Conservation (phyloP, 306 rosid genomes). For the Cucurbita argyrosperma region DNA sequence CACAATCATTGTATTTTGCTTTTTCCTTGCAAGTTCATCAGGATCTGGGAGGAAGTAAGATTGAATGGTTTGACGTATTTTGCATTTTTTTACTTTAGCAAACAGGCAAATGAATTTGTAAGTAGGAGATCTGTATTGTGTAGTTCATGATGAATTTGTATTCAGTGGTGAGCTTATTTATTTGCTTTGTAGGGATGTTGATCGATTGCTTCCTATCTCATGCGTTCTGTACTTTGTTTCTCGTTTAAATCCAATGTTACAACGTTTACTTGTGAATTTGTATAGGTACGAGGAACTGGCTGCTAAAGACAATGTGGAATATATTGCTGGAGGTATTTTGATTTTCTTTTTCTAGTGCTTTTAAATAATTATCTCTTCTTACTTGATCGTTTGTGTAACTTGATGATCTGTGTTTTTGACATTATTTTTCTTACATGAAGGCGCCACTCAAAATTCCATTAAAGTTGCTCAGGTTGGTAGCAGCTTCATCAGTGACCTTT, state of each 20-base stretch:
- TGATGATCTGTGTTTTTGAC: neutral
- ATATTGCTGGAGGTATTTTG: constrained; percentile 84
- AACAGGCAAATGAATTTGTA: neutral
- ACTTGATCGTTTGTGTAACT: neutral
- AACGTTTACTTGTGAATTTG: constrained; percentile 1
- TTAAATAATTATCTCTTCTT: neutral
- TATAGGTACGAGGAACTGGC: constrained; percentile 68
- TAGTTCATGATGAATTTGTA: neutral
- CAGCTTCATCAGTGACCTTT: neutral
- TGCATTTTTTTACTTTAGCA: neutral
- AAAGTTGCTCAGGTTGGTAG: constrained; percentile 74
- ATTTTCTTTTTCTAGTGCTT: neutral
- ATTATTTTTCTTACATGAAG: constrained; percentile 19
- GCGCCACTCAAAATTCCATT: constrained; percentile 88
- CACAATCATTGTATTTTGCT: neutral
- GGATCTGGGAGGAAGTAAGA: neutral
- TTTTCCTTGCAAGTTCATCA: neutral
- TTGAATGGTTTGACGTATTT: neutral
- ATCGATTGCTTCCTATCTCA: neutral
- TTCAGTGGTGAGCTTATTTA: neutral
- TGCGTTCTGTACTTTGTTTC: neutral
- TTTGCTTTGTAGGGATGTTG: neutral
- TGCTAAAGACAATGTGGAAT: constrained; percentile 51
- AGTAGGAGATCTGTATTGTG: neutral
- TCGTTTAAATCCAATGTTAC: neutral